Base-by-base conservation (phyloP, 257 asterid genomes). In the Nicotiana benthamiana region DNA sequence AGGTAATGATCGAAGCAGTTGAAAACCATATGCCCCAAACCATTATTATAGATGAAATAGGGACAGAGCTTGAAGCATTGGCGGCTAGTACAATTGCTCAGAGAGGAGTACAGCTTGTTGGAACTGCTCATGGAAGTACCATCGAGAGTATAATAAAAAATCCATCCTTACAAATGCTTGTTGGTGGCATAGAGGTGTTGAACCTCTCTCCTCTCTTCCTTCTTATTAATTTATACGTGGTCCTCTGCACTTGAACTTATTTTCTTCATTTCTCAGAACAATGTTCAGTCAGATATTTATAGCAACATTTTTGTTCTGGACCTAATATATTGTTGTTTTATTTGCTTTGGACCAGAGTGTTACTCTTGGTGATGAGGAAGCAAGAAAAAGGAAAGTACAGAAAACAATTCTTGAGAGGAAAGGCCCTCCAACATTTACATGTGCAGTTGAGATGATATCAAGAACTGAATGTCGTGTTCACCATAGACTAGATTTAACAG, bases 1-100 rank as follows among this genome's bases (percentile, higher is more conserved):
- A 95, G 99, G 98, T 95, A 67, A 95, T 95, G 99, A 95, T 95
- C 20, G 99, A 95, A 87, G 99, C 98, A 81, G 99, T 95, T 64
- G 99, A 95, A 85, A 95, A 95, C 74, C 99, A 95, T 93, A 93
- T 93, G 99, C 99, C 99, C 0, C 88, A 95, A 83, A 88, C 95
- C 83, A 95, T 95, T 79, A 92, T 95, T 86, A 95, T 95, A 32
- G 98, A 95, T 86, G 99, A 93, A 88, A 95, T 95, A 54, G 99
- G 99, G 79, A 93, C 99, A 0, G 99, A 95, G 87, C 97, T 92
- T 16, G 99, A 95, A 85, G 98, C 99, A 4, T 80, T 95, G 89
- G 99, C 99, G 83, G 98, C 99, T 54, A 89, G 97, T 84, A 95
- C 98, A 34, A 95, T 95, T 85, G 97, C 99, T 68, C 99, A 95